phyloP scores from a whole-genome alignment of 2,329 filamentous ascomycete species.

The Alternaria conjuncta region DNA sequence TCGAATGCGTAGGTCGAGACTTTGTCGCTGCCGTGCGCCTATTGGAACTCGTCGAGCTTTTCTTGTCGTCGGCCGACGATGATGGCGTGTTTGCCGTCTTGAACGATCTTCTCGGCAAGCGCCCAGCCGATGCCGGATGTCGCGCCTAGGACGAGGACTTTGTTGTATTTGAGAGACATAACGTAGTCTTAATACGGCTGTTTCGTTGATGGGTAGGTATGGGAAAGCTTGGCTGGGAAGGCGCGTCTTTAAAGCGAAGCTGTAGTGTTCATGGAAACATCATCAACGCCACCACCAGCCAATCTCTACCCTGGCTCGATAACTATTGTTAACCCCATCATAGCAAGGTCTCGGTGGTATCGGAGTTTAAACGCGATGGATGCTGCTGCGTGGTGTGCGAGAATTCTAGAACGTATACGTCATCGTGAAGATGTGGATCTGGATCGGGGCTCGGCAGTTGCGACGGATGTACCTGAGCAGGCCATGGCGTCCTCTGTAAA shows the following conservation, averaged over 20 bases:
- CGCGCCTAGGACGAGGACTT: conserved; percentile 62
- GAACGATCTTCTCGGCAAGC: conserved; percentile 57
- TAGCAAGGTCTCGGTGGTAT: background rate
- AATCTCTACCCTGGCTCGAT: background rate
- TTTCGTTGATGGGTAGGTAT: background rate
- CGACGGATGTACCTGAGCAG: background rate
- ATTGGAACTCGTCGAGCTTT: conserved; percentile 57
- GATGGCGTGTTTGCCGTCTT: conserved; percentile 56
- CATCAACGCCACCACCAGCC: conserved; percentile 1
- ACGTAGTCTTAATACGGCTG: conserved; percentile 10
- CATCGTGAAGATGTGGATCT: background rate
- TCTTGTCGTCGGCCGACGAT: conserved; percentile 60
- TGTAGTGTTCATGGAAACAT: background rate
- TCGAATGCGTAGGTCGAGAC: conserved; percentile 57
- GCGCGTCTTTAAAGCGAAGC: background rate
- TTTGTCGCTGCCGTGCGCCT: conserved; percentile 55
- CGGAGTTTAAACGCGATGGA: background rate
- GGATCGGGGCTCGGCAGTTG: conserved; percentile 5
- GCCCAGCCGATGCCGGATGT: conserved; percentile 60
- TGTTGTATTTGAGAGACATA: conserved; percentile 58
- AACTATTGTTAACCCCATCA: background rate
- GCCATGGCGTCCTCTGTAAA: background rate
- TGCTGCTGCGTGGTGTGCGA: background rate
- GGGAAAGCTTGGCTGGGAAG: background rate
- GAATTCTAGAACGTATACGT: conserved; percentile 3